Base-by-base conservation (phyloP, 2,329 filamentous ascomycete species). In the Ustilaginoidea virens region DNA sequence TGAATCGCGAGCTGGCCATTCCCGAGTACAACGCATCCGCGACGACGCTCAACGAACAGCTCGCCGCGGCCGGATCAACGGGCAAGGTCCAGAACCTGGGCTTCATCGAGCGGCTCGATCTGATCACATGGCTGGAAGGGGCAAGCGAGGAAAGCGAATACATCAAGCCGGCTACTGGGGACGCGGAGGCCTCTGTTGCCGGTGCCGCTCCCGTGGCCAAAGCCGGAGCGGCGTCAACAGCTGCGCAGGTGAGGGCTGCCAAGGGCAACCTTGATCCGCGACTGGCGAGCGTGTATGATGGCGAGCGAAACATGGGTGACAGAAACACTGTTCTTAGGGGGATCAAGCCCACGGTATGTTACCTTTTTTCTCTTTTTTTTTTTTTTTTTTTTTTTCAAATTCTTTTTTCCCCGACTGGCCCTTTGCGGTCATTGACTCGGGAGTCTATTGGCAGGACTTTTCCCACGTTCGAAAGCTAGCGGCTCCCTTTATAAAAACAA, bases 81-180 rank as follows among this genome's bases (percentile, higher is more conserved):
- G 75, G 75, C 32, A 72, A 73, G 40, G 81, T 94, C 15, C 78
- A 86, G 55, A 92, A 90, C 49, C 60, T 96, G 39, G 76, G 81
- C 21, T 98, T 94, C 55, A 80, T 92, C 33, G 86, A 94, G 61
- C 75, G 81, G 30, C 59, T 94, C 30, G 87, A 96, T 51, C 62
- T 98, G 37, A 83, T 92, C 42, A 86, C 83, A 12, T 98, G 85
- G 82, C 62, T 98, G 30, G 82, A 87, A 47, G 86, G 87, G 22
- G 82, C 83, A 27, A 80, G 79, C 28, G 81, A 86, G 47, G 82
- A 92, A 47, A 87, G 79, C 52, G 87, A 96, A 51, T 90, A 86
- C 50, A 93, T 98, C 56, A 85, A 80, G 53, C 76, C 82, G 7
- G 53, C 92, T 28, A 78, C 78, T 16, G 75, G 74, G 14, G 79